phyloP scores from a whole-genome alignment of 1,284 basidiomycete genomes.

The Rhodotorula sp. region DNA sequence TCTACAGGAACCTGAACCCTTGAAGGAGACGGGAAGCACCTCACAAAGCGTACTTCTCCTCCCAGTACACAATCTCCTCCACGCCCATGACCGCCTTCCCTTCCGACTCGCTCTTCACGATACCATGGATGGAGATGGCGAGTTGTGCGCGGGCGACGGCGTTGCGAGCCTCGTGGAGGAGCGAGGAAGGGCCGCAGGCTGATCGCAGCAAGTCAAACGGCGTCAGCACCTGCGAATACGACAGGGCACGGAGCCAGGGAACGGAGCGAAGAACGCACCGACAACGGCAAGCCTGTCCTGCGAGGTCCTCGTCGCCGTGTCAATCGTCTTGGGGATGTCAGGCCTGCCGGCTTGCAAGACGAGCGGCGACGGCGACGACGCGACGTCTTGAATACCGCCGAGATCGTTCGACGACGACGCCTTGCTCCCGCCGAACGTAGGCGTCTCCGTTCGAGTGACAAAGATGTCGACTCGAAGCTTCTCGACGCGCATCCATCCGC shows the following conservation, averaged over 20 bases:
- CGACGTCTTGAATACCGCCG: not conserved
- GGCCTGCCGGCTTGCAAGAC: not conserved
- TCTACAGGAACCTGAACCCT: no score
- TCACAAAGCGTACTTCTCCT: conserved; percentile 26
- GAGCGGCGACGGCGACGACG: no score
- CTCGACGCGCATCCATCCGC: not conserved
- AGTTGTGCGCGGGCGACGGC: conserved; percentile 48
- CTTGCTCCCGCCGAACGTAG: not conserved
- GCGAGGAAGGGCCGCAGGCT: conserved; percentile 48
- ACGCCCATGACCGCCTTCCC: not conserved
- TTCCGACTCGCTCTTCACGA: not conserved
- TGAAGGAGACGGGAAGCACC: no score
- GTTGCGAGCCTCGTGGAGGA: conserved; percentile 48
- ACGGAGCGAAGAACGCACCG: conserved; percentile 20
- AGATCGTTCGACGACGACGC: not conserved
- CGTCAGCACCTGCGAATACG: not conserved
- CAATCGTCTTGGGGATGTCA: conserved; percentile 39
- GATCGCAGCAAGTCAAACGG: not conserved
- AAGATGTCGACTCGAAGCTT: not conserved
- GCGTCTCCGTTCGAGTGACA: not conserved
- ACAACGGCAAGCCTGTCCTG: conserved; percentile 43
- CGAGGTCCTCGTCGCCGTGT: conserved; percentile 28
- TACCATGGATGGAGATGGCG: conserved; percentile 32
- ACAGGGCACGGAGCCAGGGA: not conserved
- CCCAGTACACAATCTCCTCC: conserved; percentile 21